Conservation (phyloP, 768 basidiomycete species). For the Auricularia auricula-judae region DNA sequence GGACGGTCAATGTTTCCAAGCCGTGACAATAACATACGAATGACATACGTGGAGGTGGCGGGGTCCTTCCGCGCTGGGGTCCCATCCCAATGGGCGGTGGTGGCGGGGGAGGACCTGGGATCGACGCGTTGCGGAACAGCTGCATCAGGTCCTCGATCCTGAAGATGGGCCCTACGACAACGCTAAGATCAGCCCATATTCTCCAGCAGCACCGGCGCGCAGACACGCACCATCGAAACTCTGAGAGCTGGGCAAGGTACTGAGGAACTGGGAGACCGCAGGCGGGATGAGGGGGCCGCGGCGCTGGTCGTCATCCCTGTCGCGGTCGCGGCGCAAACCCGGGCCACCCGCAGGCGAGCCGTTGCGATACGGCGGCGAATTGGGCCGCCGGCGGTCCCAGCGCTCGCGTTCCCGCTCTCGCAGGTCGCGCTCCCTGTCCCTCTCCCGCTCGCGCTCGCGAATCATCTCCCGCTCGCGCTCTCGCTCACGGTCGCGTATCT, state of each 20-base stretch:
- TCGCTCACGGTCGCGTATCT: neutral
- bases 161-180: conserved; percentile 67
- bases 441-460: conserved; percentile 4
- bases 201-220: conserved; percentile 5
- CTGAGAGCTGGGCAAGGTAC: conserved; percentile 56
- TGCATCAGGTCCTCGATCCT: conserved; percentile 85
- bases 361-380: conserved; percentile 17
- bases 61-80: conserved; percentile 30
- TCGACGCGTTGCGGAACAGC: conserved; percentile 68
- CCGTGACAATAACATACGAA: neutral
- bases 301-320: conserved; percentile 12
- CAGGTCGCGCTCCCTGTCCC: neutral
- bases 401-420: conserved; percentile 6
- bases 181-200: neutral
- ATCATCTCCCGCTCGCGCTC: conserved; percentile 1
- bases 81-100: conserved; percentile 31
- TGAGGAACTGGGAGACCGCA: conserved; percentile 68
- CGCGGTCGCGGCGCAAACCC: conserved; percentile 2
- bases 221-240: conserved; percentile 73
- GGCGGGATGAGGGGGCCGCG: conserved; percentile 40
- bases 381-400: conserved; percentile 16
- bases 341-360: conserved; percentile 6
- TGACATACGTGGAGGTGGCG: conserved; percentile 34
- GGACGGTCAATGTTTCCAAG: neutral
- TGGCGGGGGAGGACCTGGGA: conserved; percentile 42